These are phyloP conservation scores for Jimgerdemannia flammicorona DNA, from an alignment of 192 early-diverging fungal genomes.

Conservation along the genomic window DNA sequence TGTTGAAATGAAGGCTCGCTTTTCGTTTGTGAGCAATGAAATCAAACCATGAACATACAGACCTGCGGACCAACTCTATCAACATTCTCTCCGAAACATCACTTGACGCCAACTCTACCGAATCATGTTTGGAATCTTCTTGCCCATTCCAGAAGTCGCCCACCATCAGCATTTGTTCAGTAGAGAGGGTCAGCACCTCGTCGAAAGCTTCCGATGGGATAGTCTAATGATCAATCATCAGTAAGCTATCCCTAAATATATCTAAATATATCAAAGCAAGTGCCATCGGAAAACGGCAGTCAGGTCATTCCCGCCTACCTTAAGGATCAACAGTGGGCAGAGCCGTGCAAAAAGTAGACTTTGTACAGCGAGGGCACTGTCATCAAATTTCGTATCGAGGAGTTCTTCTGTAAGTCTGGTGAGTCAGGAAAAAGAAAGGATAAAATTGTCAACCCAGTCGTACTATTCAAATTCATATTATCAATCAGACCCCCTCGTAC, in stretches of 20 bases:
- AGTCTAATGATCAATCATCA: not conserved
- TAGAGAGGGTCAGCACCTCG: not conserved
- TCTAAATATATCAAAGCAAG: not conserved
- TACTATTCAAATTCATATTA: too few relatives aligned
- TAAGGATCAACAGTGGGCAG: slow-evolving; percentile 9
- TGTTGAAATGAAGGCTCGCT: too few relatives aligned
- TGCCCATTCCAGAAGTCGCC: not conserved
- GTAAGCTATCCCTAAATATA: not conserved
- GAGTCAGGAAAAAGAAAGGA: not conserved
- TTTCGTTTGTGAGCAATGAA: too few relatives aligned
- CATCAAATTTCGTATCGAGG: slow-evolving; percentile 2
- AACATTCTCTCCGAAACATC: not conserved
- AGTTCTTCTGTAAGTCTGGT: slow-evolving; percentile 8
- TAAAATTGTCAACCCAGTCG: too few relatives aligned
- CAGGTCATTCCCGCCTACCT: not conserved
- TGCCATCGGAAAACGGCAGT: too few relatives aligned
- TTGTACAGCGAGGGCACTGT: slow-evolving; percentile 14
- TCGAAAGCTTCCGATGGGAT: not conserved
- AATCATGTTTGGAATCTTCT: not conserved
- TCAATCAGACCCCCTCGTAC: not conserved
- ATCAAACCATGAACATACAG: not conserved
- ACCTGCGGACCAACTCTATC: not conserved
- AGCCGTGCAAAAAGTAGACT: slow-evolving; percentile 7
- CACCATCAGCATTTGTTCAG: not conserved
- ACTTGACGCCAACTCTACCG: not conserved